These are phyloP conservation scores for Xylariaceae sp. DNA, from an alignment of 2,329 filamentous ascomycete species.

Conservation along the genomic window DNA sequence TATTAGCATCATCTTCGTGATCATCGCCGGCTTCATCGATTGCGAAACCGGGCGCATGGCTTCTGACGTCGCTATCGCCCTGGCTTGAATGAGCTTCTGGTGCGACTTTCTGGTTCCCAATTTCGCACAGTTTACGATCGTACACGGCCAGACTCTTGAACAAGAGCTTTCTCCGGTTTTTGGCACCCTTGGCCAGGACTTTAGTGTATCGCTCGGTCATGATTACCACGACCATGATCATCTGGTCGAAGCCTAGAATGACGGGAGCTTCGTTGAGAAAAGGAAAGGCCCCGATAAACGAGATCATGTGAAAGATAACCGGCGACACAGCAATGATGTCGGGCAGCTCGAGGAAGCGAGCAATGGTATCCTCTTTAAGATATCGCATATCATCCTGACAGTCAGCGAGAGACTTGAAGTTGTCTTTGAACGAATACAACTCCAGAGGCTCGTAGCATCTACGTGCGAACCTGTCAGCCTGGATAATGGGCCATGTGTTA, in stretches of 20 bases:
- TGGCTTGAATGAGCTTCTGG: conserved; percentile 9
- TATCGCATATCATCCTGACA: conserved; percentile 56
- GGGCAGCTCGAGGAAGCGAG: conserved; percentile 67
- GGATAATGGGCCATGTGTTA: conserved; percentile 2
- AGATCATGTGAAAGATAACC: conserved; percentile 66
- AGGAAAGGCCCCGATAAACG: conserved; percentile 67
- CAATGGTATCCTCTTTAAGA: conserved; percentile 64
- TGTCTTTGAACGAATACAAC: conserved; percentile 67
- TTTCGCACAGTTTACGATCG: conserved; percentile 50
- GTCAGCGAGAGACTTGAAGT: conserved; percentile 66
- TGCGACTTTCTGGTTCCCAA: conserved; percentile 19
- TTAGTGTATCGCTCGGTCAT: conserved; percentile 64
- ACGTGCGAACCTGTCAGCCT: conserved; percentile 61
- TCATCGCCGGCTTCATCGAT: conserved; percentile 42
- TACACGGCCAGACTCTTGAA: conserved; percentile 69
- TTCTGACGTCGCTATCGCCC: conserved; percentile 4
- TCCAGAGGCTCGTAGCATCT: conserved; percentile 68
- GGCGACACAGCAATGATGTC: conserved; percentile 62
- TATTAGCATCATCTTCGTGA: conserved; percentile 19
- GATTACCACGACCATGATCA: conserved; percentile 68
- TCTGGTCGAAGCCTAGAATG: conserved; percentile 62
- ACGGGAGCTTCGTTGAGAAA: conserved; percentile 66
- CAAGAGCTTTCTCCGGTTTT: conserved; percentile 57
- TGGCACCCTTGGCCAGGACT: conserved; percentile 54
- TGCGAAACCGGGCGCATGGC: conserved; percentile 39